A percentile compares a stretch with the other conserved stretches of the same genome.
Conservation (phyloP, 352 stramenopile genomes). For the Pythium plurisporium region DNA sequence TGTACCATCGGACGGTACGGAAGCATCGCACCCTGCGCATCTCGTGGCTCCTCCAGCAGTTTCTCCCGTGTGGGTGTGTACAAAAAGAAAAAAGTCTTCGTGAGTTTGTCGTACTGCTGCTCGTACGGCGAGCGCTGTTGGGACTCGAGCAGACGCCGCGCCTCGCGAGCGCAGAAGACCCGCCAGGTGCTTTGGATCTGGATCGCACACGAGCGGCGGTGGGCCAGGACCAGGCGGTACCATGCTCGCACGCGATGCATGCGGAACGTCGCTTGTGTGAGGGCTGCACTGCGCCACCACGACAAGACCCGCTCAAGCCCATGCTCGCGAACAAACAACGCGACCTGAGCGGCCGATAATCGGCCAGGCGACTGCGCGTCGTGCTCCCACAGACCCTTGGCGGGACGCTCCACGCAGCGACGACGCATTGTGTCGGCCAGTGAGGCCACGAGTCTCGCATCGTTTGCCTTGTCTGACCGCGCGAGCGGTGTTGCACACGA, state of each 20-base stretch:
- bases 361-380: constrained; percentile 18
- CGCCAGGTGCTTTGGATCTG: constrained; percentile 63
- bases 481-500: constrained; percentile 24
- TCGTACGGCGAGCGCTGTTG: constrained; percentile 71
- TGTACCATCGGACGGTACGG: constrained; percentile 68
- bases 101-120: constrained; percentile 51
- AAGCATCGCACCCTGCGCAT: constrained; percentile 43
- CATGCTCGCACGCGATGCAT: constrained; percentile 53
- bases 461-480: neutral
- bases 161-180: constrained; percentile 29
- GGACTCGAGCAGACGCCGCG: constrained; percentile 36
- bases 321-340: constrained; percentile 57
- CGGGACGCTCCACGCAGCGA: constrained; percentile 29
- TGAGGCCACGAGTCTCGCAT: constrained; percentile 23
- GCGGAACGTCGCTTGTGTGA: constrained; percentile 51
- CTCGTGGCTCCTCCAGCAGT: constrained; percentile 51
- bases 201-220: constrained; percentile 30
- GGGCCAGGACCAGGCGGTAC: constrained; percentile 39
- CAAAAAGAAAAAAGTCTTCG: constrained; percentile 55
- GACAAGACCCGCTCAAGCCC: constrained; percentile 52
- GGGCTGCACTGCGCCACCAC: constrained; percentile 42
- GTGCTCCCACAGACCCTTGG: constrained; percentile 67
- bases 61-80: constrained; percentile 66
- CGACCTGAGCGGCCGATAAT: constrained; percentile 58
- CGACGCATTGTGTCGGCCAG: constrained; percentile 21